These are phyloP conservation scores for Lachnellula cervina DNA, from an alignment of 2,329 filamentous ascomycete genomes.

Conservation along the genomic window DNA sequence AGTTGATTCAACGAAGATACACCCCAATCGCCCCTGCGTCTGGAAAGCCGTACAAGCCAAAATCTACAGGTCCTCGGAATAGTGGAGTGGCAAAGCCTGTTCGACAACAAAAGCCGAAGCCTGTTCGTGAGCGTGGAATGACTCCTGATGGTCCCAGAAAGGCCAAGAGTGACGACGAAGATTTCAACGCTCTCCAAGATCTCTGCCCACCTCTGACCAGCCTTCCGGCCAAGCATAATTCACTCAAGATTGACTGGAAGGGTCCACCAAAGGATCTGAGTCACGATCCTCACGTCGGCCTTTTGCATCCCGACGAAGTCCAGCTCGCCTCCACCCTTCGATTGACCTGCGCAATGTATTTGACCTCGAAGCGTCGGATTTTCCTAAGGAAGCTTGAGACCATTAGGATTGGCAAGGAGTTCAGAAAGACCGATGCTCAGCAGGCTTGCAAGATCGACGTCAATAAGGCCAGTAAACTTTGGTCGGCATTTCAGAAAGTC, in stretches of 20 bases:
- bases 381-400: conserved; percentile 72
- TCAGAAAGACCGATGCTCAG: conserved; percentile 92
- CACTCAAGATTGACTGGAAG: conserved; percentile 83
- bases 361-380: conserved; percentile 89
- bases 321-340: conserved; percentile 72
- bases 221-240: conserved; percentile 61
- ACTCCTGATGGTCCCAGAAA: conserved; percentile 38
- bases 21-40: conserved; percentile 27
- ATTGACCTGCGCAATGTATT: conserved; percentile 80
- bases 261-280: conserved; percentile 71
- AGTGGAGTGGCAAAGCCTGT: conserved; percentile 1
- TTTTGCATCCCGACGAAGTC: conserved; percentile 76
- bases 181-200: conserved; percentile 68
- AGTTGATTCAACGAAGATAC: conserved; percentile 16
- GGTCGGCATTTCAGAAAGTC: conserved; percentile 81
- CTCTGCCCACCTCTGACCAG: conserved; percentile 65
- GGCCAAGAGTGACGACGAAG: conserved; percentile 74
- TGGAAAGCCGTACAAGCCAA: conserved; percentile 7
- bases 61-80: conserved; percentile 1
- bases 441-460: conserved; percentile 98
- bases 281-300: conserved; percentile 61
- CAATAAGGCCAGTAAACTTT: conserved; percentile 92
- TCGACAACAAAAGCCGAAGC: conserved; percentile 7
- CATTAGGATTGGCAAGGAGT: conserved; percentile 67
- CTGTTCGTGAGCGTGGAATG: conserved; percentile 8